A percentile compares a stretch with the other conserved stretches of the same genome.
Evolutionary conservation across 345 rosid genomes (phyloP).

Genomic region (Linum tenue): DNA sequence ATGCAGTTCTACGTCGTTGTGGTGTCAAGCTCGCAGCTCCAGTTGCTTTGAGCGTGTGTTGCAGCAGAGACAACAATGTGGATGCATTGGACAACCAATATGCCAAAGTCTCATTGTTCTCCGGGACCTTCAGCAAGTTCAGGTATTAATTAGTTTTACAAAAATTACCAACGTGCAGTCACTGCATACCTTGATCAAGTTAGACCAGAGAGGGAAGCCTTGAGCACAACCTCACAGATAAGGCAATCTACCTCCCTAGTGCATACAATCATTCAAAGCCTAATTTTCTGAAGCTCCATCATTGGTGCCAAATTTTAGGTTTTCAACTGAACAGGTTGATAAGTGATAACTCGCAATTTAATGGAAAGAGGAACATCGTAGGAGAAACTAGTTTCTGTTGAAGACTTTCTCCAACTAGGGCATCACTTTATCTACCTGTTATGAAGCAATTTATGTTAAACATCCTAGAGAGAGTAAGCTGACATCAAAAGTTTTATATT

Average conservation of each 20-base stretch:
- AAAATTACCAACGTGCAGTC: conserved; percentile 17
- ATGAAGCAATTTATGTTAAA: too few relatives aligned
- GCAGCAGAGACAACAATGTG: conserved; percentile 72
- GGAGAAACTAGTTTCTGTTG: too few relatives aligned
- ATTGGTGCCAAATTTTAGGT: too few relatives aligned
- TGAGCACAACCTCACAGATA: background rate
- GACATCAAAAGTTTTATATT: too few relatives aligned
- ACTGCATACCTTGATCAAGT: background rate
- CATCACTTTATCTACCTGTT: too few relatives aligned
- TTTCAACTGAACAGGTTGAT: too few relatives aligned
- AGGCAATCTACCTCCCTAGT: background rate
- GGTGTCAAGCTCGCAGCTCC: conserved; percentile 99
- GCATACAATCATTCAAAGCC: conserved; percentile 5
- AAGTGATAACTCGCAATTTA: too few relatives aligned
- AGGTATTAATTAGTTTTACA: conserved; percentile 8
- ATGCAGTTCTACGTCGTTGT: conserved; percentile 82
- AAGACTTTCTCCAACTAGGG: too few relatives aligned
- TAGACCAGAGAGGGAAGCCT: background rate
- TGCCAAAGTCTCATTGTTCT: conserved; percentile 69
- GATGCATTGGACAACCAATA: conserved; percentile 97
- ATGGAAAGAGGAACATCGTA: too few relatives aligned
- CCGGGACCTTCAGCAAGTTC: conserved; percentile 52
- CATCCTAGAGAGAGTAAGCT: too few relatives aligned
- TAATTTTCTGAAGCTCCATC: too few relatives aligned
- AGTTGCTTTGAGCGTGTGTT: conserved; percentile 91